Conservation (phyloP, 352 stramenopile species). For the Globisporangium lucens region DNA sequence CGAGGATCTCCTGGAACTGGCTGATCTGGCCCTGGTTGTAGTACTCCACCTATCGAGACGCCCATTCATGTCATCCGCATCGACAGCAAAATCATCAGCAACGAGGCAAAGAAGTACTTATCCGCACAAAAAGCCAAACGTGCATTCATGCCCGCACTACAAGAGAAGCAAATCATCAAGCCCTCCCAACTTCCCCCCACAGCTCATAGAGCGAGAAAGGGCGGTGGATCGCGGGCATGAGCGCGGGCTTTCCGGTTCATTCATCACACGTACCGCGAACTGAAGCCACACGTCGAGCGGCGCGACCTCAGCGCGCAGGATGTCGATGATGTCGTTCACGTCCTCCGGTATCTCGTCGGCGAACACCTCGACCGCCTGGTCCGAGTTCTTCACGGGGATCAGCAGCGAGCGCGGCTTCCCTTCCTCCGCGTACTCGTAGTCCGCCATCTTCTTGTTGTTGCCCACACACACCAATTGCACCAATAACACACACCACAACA, state of each 20-base stretch:
- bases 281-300: constrained; percentile 90
- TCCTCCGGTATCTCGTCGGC: constrained; percentile 88
- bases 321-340: constrained; percentile 91
- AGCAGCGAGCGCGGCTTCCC: constrained; percentile 68
- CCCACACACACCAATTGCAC: constrained; percentile 10
- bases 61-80: constrained; percentile 2
- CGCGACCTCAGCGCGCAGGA: constrained; percentile 87
- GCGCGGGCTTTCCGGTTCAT: background rate
- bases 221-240: background rate
- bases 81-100: background rate
- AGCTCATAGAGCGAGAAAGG: background rate
- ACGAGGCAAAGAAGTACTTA: background rate
- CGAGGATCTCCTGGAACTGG: constrained; percentile 86
- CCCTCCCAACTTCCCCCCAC: no score
- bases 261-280: constrained; percentile 64
- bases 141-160: background rate
- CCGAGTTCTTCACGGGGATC: constrained; percentile 90
- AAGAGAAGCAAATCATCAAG: background rate
- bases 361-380: constrained; percentile 89
- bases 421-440: constrained; percentile 15
- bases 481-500: constrained; percentile 1
- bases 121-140: background rate
- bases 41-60: constrained; percentile 71
- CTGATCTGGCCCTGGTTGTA: constrained; percentile 80
- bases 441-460: constrained; percentile 23